A percentile compares a stretch with the other conserved stretches of the same genome.
Evolutionary conservation across 345 rosid species (phyloP).

Genomic region (Linum usitatissimum): DNA sequence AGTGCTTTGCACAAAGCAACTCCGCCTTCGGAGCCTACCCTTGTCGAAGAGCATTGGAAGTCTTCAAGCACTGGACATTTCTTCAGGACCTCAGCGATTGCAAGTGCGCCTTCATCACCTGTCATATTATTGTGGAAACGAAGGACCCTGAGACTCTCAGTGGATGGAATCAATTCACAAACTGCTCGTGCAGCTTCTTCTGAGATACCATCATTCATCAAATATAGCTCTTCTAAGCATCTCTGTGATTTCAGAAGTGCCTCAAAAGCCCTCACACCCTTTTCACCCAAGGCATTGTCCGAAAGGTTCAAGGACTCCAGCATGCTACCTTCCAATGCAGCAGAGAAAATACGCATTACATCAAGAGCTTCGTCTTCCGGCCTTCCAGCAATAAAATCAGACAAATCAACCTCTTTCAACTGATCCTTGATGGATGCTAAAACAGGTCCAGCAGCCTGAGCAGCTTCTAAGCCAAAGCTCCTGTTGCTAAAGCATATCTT

Average conservation of each 20-base stretch:
- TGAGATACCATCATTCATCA: constrained; percentile 88
- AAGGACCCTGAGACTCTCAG: constrained; percentile 63
- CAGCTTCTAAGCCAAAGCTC: constrained; percentile 78
- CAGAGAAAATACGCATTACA: constrained; percentile 68
- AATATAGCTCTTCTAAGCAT: constrained; percentile 64
- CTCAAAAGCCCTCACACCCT: constrained; percentile 79
- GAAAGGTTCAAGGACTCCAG: constrained; percentile 67
- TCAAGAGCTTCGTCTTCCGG: constrained; percentile 79
- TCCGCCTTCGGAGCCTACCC: constrained; percentile 77
- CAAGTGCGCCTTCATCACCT: constrained; percentile 70
- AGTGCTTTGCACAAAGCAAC: constrained; percentile 69
- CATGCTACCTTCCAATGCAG: constrained; percentile 60
- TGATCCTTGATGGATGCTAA: constrained; percentile 59
- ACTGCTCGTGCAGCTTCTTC: constrained; percentile 86
- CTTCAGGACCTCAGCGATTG: constrained; percentile 62
- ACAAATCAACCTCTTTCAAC: constrained; percentile 76
- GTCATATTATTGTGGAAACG: constrained; percentile 93
- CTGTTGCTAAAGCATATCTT: constrained; percentile 86
- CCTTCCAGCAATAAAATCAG: constrained; percentile 86
- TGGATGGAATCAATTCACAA: constrained; percentile 74
- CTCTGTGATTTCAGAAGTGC: constrained; percentile 62
- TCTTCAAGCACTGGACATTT: constrained; percentile 54
- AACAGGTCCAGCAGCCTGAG: constrained; percentile 67
- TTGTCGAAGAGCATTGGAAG: constrained; percentile 80
- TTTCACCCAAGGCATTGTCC: constrained; percentile 85